These are phyloP conservation scores for Moesziomyces sp. DNA, from an alignment of 1,284 basidiomycete species.

Conservation along the genomic window DNA sequence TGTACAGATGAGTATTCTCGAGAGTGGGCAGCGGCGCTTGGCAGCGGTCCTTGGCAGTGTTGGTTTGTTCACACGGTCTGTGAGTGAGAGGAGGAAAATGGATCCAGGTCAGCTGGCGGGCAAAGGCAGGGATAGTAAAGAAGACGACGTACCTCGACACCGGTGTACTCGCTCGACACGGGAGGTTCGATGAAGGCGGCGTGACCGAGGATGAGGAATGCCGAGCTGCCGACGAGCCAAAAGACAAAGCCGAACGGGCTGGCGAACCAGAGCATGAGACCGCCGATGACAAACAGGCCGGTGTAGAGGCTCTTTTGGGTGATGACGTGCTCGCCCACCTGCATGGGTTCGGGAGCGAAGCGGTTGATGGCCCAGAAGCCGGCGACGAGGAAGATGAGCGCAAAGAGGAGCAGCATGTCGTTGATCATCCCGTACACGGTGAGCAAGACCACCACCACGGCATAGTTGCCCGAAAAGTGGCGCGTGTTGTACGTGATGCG, in stretches of 20 bases:
- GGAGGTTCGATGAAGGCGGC: slow-evolving; percentile 86
- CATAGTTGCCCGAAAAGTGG: slow-evolving; percentile 76
- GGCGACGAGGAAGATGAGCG: slow-evolving; percentile 87
- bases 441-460: slow-evolving; percentile 81
- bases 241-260: slow-evolving; percentile 64
- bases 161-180: slow-evolving; percentile 86
- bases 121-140: neutral
- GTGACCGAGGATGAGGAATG: slow-evolving; percentile 75
- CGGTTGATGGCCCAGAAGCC: slow-evolving; percentile 90
- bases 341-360: slow-evolving; percentile 73
- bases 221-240: slow-evolving; percentile 68
- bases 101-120: no score
- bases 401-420: slow-evolving; percentile 82
- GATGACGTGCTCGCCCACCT: slow-evolving; percentile 80
- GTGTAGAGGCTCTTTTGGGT: slow-evolving; percentile 79
- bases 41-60: neutral
- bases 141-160: slow-evolving; percentile 71
- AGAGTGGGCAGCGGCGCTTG: no score
- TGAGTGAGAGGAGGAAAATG: neutral
- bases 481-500: slow-evolving; percentile 91
- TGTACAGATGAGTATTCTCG: neutral
- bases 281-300: slow-evolving; percentile 69
- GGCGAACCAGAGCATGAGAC: slow-evolving; percentile 63
- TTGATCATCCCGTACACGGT: slow-evolving; percentile 92
- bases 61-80: slow-evolving; percentile 6